Base-by-base conservation (phyloP, 441 rosid genomes). In the Manihot esculenta region DNA sequence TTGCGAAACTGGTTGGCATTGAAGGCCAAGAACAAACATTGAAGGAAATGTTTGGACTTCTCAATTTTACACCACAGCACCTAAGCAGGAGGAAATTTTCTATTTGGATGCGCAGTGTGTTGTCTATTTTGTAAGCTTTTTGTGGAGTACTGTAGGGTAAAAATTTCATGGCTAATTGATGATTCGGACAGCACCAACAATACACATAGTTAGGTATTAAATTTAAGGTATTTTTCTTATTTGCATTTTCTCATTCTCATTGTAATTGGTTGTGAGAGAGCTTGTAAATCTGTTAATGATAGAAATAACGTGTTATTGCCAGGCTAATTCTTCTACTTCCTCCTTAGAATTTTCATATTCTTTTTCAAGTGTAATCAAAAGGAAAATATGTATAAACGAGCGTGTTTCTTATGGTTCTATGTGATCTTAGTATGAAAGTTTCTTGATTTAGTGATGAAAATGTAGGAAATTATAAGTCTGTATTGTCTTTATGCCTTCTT, bases 1-100 rank as follows among this genome's bases (percentile, higher is more conserved):
- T 93, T 20, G 92, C 90, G 23, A 93, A 84, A 84, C 87, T 95
- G 57, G 82, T 91, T 65, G 87, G 88, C 62, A 85, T 88, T 73
- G 71, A 80, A 55, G 93, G 82, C 74, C 88, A 84, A 49, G 87
- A 85, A 73, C 79, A 85, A 71, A 81, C 89, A 17, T 82, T 87
- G 72, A 89, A 83, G 77, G 93, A 88, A 77, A 86, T 91, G 90
- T 88, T 83, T 63, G 94, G 97, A 5, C 90, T 91, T 20, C 93
- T 91, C 70, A 89, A 84, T 78, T 85, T 91, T 48, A 74, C 91
- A 18, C 92, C 95, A 18, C 78, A 74, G 50, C 74, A 54, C 42
- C 72, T 69, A 23, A 62, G 66, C 72, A 83, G 76, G 78, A 80
- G 80, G 47, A 74, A 77, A 77, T 66, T 76, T 24, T 81, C 77